A percentile compares a stretch with the other conserved stretches of the same genome.
Evolutionary conservation across 306 rosid species (phyloP).

Genomic region (Betula pendula): DNA sequence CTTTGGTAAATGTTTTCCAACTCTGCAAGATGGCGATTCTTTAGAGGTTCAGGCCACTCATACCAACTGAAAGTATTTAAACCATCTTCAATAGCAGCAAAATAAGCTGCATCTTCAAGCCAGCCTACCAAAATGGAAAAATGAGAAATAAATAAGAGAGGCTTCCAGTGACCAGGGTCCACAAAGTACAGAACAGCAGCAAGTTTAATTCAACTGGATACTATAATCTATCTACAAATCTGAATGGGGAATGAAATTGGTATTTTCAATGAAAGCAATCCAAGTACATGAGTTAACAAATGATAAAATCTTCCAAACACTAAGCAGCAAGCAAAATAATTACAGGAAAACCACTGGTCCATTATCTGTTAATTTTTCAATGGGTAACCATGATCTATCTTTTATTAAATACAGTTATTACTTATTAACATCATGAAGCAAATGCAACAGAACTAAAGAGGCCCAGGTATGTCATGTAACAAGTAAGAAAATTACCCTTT

Average conservation of each 20-base stretch:
- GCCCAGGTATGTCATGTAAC: neutral
- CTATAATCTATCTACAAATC: neutral
- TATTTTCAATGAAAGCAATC: conserved; percentile 13
- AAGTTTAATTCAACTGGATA: neutral
- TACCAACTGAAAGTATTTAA: conserved; percentile 74
- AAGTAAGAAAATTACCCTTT: neutral
- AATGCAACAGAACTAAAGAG: neutral
- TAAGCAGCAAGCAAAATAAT: neutral
- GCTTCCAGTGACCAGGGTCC: conserved; percentile 14
- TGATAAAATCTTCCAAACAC: neutral
- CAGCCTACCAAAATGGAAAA: conserved; percentile 61
- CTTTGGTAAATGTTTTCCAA: conserved; percentile 65
- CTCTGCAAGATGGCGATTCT: conserved; percentile 84
- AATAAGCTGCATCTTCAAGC: conserved; percentile 97
- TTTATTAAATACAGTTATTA: neutral
- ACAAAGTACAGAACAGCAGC: conserved; percentile 9
- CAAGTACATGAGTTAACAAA: neutral
- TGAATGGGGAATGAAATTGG: neutral
- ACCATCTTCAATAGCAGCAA: conserved; percentile 87
- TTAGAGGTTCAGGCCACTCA: conserved; percentile 88
- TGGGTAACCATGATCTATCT: neutral
- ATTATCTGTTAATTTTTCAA: neutral
- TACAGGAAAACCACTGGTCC: neutral
- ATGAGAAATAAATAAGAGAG: conserved; percentile 29
- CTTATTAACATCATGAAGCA: neutral